Percentiles rank a stretch among this genome's conserved stretches.
Conservation (phyloP, 257 asterid species). For the Solanum boliviense region DNA sequence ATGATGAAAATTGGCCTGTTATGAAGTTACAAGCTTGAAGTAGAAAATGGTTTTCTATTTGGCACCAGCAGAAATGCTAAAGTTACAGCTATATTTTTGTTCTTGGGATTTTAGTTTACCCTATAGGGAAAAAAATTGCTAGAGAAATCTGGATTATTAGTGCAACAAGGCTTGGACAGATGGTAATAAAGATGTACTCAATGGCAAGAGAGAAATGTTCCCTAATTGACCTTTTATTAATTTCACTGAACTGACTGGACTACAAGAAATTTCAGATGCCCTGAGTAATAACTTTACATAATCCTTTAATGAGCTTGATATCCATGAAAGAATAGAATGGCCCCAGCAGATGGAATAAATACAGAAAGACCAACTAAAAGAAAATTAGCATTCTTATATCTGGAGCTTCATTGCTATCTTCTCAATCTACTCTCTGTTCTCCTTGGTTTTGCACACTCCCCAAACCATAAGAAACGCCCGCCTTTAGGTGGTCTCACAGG, state of each 20-base stretch:
- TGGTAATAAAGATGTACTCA: neutral
- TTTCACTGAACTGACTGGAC: conserved; percentile 9
- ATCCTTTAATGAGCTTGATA: neutral
- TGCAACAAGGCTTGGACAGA: too few species aligned
- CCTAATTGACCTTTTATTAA: conserved; percentile 6
- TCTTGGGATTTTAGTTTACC: neutral
- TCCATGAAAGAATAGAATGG: conserved; percentile 1
- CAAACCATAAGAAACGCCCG: conserved; percentile 61
- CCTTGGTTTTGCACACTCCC: conserved; percentile 65
- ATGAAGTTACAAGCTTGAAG: neutral
- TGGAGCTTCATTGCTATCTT: conserved; percentile 16
- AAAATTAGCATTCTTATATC: neutral
- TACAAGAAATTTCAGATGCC: conserved; percentile 7
- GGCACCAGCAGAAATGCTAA: neutral
- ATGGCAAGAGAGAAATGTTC: neutral
- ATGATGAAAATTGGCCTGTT: neutral
- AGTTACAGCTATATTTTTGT: neutral
- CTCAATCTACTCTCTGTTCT: conserved; percentile 28
- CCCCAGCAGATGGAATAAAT: conserved; percentile 4
- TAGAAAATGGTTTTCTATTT: neutral
- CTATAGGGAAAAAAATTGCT: neutral
- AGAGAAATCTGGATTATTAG: neutral
- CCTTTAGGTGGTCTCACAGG: conserved; percentile 36
- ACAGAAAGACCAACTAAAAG: conserved; percentile 10
- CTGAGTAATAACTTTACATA: conserved; percentile 22